Evolutionary conservation across 1,284 basidiomycete genomes (phyloP), one percentile per base, ranked within the genome.

Genomic region (Pholiota adiposa): DNA sequence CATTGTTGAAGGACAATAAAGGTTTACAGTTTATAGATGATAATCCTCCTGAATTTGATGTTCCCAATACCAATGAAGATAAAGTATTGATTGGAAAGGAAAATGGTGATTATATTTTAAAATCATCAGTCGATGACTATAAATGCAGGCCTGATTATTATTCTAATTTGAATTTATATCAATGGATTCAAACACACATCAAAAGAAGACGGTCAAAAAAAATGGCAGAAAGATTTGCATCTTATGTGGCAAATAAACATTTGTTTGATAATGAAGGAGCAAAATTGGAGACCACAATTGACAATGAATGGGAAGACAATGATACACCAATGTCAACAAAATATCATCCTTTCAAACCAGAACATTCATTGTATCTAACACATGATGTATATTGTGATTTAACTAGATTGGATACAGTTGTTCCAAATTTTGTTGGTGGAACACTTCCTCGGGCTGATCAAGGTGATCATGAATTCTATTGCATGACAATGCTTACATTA

Each of bases 401-500:
- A 46, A 18, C 33, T 2, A 18, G 36, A 14, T 27, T 25, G 6
- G 14, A 23, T 16, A 40, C 16, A 27, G 33, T 40, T 12, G 59
- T 66, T 2, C 66, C 65, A 0, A 68, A 68, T 56, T 68, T 70
- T 51, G 33, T 69, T 11, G 70, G 70, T 9, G 61, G 58, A 8
- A 18, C 60, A 3, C 43, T 71, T 0, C 69, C 67, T 7, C 2
- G 67, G 31, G 12, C 27, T n/a, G 70, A 72, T 53, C 19, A 62
- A 43, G 70, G 68, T 2, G 68, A 73, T 40, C 23, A 63, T 9
- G 67, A 72, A 58, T 67, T 59, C 52, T 73, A 73, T 46, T 72
- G 70, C 44, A 29, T 36, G 6, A 69, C 68, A 6, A 74, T 74
- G 70, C 56, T 73, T 3, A 67, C 69, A 0, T 58, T 73, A 9